A percentile compares a stretch with the other conserved stretches of the same genome.
Evolutionary conservation across 2,329 filamentous ascomycete genomes (phyloP).

Genomic region (Penicillium sp.): DNA sequence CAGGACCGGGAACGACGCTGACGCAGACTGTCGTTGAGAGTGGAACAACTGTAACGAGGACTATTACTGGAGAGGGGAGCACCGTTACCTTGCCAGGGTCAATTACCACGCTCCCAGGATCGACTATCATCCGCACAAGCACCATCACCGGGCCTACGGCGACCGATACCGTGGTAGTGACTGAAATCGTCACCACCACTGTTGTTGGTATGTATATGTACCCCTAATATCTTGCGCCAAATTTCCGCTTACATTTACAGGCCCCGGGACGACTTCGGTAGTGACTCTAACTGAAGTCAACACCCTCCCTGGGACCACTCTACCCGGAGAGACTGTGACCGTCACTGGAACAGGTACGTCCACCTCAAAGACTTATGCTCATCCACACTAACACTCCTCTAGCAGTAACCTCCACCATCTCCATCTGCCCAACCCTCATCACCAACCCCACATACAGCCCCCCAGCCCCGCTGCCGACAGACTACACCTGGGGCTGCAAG

Average conservation of each 20-base stretch:
- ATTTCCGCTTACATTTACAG: background rate
- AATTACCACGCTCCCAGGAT: background rate
- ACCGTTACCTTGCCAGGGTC: background rate
- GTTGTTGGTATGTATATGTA: conserved; percentile 16
- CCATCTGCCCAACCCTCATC: conserved; percentile 35
- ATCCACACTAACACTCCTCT: no score
- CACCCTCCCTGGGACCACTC: background rate
- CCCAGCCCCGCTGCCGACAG: conserved; percentile 28
- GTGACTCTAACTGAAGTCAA: conserved; percentile 8
- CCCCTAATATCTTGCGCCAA: background rate
- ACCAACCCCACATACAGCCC: conserved; percentile 39
- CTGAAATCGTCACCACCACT: conserved; percentile 24
- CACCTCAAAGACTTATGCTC: background rate
- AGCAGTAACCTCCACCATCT: conserved; percentile 24
- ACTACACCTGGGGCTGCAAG: conserved; percentile 46
- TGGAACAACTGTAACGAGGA: background rate
- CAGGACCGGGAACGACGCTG: background rate
- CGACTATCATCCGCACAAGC: conserved; percentile 14
- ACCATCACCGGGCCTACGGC: conserved; percentile 24
- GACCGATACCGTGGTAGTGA: conserved; percentile 14
- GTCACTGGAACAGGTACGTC: background rate
- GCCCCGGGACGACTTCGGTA: conserved; percentile 5
- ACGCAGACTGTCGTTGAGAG: background rate
- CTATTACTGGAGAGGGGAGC: background rate
- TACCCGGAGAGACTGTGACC: background rate